Percentiles rank a stretch among this genome's conserved stretches.
Evolutionary conservation across 148 eudicot genomes (phyloP).

Genomic region (Rhododendron simsii): DNA sequence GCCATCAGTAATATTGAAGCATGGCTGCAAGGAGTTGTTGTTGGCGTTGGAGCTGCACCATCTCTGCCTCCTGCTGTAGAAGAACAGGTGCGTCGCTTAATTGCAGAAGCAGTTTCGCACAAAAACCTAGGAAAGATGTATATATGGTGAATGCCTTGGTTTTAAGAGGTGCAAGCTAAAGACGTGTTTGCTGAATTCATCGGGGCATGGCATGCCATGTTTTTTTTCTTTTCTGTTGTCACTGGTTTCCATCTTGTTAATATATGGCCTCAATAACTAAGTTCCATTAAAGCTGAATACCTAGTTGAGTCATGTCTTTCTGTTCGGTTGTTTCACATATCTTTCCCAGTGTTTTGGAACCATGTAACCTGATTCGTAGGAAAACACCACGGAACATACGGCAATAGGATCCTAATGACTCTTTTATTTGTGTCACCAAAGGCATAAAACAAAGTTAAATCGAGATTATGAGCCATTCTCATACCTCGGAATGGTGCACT

Average conservation of each 20-base stretch:
- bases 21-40: slow-evolving; percentile 84
- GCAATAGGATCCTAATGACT: neutral
- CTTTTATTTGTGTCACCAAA: neutral
- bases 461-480: neutral
- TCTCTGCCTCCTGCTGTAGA: slow-evolving; percentile 97
- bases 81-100: slow-evolving; percentile 92
- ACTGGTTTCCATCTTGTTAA: neutral
- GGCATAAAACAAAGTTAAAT: neutral
- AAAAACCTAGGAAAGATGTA: slow-evolving; percentile 97
- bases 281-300: too few relatives aligned
- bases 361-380: neutral
- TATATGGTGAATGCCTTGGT: slow-evolving; percentile 99
- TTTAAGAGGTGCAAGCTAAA: slow-evolving; percentile 25
- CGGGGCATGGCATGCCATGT: slow-evolving; percentile 3
- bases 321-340: neutral
- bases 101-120: slow-evolving; percentile 95
- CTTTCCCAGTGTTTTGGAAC: neutral
- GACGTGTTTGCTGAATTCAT: neutral
- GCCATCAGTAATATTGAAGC: slow-evolving; percentile 93
- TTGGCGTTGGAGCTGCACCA: slow-evolving; percentile 95
- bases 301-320: too few relatives aligned
- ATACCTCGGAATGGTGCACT: neutral
- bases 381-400: neutral
- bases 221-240: neutral
- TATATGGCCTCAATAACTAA: too few relatives aligned